phyloP scores from a whole-genome alignment of 2,329 filamentous ascomycete species.

The Fusarium sp. region DNA sequence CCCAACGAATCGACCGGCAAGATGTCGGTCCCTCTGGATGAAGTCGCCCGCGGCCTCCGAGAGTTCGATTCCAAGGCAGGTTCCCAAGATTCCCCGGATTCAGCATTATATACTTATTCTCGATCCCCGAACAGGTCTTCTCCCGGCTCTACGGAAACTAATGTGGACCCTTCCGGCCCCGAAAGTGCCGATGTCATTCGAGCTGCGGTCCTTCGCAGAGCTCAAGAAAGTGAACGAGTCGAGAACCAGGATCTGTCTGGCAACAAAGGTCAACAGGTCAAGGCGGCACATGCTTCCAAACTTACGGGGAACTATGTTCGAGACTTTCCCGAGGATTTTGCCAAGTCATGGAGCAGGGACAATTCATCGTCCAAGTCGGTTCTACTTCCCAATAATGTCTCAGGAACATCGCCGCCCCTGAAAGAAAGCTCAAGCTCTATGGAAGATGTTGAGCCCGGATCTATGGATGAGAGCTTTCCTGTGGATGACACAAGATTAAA shows the following conservation, averaged over 20 bases:
- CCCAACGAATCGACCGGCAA: conserved; percentile 50
- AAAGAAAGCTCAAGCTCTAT: conserved; percentile 10
- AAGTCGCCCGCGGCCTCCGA: conserved; percentile 48
- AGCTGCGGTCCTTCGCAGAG: conserved; percentile 44
- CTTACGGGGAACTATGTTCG: conserved; percentile 60
- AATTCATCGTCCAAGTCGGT: conserved; percentile 41
- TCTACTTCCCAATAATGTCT: conserved; percentile 35
- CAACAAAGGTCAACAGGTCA: neutral
- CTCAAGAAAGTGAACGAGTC: conserved; percentile 25
- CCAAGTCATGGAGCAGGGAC: conserved; percentile 51
- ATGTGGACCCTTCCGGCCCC: conserved; percentile 30
- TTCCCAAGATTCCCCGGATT: conserved; percentile 35
- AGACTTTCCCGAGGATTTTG: conserved; percentile 64
- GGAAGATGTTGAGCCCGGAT: conserved; percentile 45
- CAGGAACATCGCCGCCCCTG: neutral
- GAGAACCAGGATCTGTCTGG: conserved; percentile 18
- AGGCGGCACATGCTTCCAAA: neutral
- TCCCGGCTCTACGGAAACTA: conserved; percentile 30
- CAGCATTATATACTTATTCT: conserved; percentile 41
- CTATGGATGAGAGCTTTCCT: conserved; percentile 56
- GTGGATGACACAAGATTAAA: conserved; percentile 40
- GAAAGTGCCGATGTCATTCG: conserved; percentile 47
- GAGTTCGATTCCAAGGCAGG: conserved; percentile 51
- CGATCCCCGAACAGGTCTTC: conserved; percentile 31
- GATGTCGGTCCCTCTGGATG: conserved; percentile 43